A percentile compares a stretch with the other conserved stretches of the same genome.
These are phyloP conservation scores for Rhynchospora pubera DNA, from an alignment of 176 grass and related monocot species.

Conservation along the genomic window DNA sequence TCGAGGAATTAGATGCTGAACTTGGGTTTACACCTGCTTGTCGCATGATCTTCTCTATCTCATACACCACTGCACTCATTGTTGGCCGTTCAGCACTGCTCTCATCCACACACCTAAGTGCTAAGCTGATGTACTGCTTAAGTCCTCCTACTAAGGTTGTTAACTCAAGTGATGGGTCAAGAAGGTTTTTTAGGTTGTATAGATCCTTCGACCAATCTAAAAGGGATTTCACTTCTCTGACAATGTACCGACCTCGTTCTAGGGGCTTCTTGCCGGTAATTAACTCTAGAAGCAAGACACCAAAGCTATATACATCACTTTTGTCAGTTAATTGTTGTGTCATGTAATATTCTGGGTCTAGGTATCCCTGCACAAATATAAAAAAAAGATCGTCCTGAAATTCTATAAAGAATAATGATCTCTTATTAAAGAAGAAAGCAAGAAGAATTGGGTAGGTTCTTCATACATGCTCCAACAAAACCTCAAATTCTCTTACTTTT, in stretches of 20 bases:
- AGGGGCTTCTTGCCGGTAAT: slow-evolving; percentile 58
- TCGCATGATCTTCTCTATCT: slow-evolving; percentile 58
- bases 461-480: background rate
- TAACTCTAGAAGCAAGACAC: slow-evolving; percentile 43
- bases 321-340: slow-evolving; percentile 68
- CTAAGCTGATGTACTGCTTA: slow-evolving; percentile 50
- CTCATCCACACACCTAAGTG: slow-evolving; percentile 59
- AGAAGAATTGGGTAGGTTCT: background rate
- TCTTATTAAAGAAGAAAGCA: slow-evolving; percentile 8
- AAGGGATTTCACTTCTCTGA: slow-evolving; percentile 42
- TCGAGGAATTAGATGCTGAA: slow-evolving; percentile 42
- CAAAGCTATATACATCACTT: slow-evolving; percentile 42
- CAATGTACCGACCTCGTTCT: slow-evolving; percentile 52
- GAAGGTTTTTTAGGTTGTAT: slow-evolving; percentile 42
- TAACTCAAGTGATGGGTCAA: slow-evolving; percentile 34
- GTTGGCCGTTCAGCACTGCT: slow-evolving; percentile 36
- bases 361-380: slow-evolving; percentile 46
- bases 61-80: slow-evolving; percentile 51
- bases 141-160: slow-evolving; percentile 25
- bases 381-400: background rate
- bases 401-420: background rate
- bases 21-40: slow-evolving; percentile 25
- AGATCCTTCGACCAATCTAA: slow-evolving; percentile 45
- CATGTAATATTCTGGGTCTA: slow-evolving; percentile 91
- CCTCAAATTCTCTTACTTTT: background rate